These are phyloP conservation scores for Cladosporium colombiae DNA, from an alignment of 2,329 filamentous ascomycete species.

Conservation along the genomic window DNA sequence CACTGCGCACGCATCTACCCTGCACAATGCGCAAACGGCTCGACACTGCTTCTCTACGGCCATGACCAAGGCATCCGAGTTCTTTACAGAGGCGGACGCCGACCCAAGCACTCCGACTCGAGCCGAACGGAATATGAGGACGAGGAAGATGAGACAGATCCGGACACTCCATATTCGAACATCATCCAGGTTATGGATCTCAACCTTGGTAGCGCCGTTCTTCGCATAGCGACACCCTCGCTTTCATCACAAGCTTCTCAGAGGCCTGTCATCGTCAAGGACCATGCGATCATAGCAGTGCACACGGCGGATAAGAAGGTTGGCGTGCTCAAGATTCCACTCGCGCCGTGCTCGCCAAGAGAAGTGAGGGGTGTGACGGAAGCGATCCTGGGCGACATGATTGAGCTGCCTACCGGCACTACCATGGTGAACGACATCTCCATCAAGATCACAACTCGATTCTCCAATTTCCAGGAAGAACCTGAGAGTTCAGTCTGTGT, in stretches of 20 bases:
- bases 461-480: background rate
- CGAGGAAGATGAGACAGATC: constrained; percentile 60
- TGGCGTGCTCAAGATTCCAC: constrained; percentile 56
- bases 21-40: constrained; percentile 60
- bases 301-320: constrained; percentile 60
- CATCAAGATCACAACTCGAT: constrained; percentile 20
- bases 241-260: constrained; percentile 18
- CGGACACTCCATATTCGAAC: constrained; percentile 55
- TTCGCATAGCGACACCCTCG: constrained; percentile 52
- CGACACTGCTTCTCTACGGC: constrained; percentile 61
- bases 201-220: constrained; percentile 54
- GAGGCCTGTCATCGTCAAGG: constrained; percentile 33
- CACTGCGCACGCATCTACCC: constrained; percentile 60
- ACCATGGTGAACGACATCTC: constrained; percentile 23
- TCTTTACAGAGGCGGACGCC: constrained; percentile 60
- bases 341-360: constrained; percentile 48
- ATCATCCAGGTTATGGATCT: constrained; percentile 59
- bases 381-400: constrained; percentile 24
- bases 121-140: constrained; percentile 47
- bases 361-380: constrained; percentile 35
- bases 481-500: constrained; percentile 20
- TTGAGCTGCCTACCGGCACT: constrained; percentile 13
- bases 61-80: constrained; percentile 60
- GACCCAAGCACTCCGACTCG: constrained; percentile 23
- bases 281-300: constrained; percentile 50